Conservation (phyloP, 805 yeast genomes). For the Candida argentea region DNA sequence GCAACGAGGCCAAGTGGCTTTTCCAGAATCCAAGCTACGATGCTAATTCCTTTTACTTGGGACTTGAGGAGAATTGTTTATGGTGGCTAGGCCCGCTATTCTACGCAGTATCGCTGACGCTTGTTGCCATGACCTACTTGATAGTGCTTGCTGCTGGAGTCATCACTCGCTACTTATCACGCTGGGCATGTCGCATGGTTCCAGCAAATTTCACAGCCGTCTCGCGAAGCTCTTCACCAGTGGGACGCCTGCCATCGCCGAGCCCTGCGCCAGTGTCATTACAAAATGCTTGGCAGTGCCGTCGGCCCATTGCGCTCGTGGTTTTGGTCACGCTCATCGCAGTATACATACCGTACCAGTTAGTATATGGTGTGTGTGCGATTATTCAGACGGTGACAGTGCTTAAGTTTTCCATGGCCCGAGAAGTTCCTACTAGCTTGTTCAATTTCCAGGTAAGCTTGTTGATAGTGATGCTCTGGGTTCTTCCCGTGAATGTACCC, state of each 20-base stretch:
- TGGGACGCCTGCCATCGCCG: no score
- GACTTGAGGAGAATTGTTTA: constrained; percentile 46
- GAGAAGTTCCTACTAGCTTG: constrained; percentile 16
- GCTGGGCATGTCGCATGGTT: not conserved
- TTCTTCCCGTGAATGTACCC: constrained; percentile 71
- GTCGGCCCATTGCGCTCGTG: constrained; percentile 20
- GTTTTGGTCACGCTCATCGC: constrained; percentile 37
- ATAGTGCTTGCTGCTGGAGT: constrained; percentile 7
- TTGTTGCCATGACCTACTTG: constrained; percentile 30
- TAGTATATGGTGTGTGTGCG: constrained; percentile 56
- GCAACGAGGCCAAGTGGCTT: constrained; percentile 32
- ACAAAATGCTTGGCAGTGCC: constrained; percentile 2
- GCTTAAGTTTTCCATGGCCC: constrained; percentile 17
- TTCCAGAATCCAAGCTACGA: no score
- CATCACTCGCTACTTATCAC: not conserved
- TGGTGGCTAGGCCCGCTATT: constrained; percentile 55
- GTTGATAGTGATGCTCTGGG: constrained; percentile 62
- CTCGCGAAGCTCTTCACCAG: no score
- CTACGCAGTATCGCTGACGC: constrained; percentile 32
- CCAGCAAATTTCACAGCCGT: not conserved
- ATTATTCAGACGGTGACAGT: constrained; percentile 49
- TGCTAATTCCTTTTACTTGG: constrained; percentile 57
- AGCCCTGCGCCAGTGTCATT: no score
- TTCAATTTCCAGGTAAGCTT: constrained; percentile 55
- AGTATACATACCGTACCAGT: constrained; percentile 70